A percentile compares a stretch with the other conserved stretches of the same genome.
These are phyloP conservation scores for Wallacemonas sp. DNA, from an alignment of 208 protist species.

Conservation along the genomic window DNA sequence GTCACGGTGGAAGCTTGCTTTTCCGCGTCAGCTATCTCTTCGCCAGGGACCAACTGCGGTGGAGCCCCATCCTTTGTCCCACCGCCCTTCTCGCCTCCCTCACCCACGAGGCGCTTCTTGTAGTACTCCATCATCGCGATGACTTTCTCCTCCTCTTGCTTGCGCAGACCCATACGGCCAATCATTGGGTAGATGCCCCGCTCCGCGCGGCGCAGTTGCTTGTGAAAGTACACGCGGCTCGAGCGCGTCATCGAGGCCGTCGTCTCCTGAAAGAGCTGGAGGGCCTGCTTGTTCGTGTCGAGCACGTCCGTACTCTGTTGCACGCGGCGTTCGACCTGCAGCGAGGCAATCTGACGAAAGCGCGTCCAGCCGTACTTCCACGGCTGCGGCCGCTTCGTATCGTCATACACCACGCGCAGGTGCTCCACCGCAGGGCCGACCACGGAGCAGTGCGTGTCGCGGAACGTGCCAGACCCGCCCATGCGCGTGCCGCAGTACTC, in stretches of 20 bases:
- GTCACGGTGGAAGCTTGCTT: too few species aligned
- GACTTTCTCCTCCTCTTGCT: constrained; percentile 28
- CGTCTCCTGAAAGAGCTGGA: constrained; percentile 26
- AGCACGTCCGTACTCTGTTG: constrained; percentile 36
- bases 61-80: background rate
- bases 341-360: constrained; percentile 83
- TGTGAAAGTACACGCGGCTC: constrained; percentile 43
- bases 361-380: constrained; percentile 80
- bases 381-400: constrained; percentile 82
- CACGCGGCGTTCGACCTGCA: constrained; percentile 43
- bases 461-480: constrained; percentile 79
- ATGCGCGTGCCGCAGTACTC: constrained; percentile 81
- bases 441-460: constrained; percentile 86
- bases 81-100: background rate
- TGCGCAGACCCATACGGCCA: constrained; percentile 32
- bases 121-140: constrained; percentile 17
- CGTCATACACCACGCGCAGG: constrained; percentile 81
- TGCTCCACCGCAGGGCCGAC: constrained; percentile 75
- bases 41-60: background rate
- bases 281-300: constrained; percentile 23
- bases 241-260: constrained; percentile 23
- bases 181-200: constrained; percentile 26
- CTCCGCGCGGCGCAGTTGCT: constrained; percentile 48
- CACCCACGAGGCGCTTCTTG: constrained; percentile 9
- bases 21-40: too few species aligned